phyloP scores from a whole-genome alignment of 495 filamentous ascomycete species.

The Penicillium simplicissimum region DNA sequence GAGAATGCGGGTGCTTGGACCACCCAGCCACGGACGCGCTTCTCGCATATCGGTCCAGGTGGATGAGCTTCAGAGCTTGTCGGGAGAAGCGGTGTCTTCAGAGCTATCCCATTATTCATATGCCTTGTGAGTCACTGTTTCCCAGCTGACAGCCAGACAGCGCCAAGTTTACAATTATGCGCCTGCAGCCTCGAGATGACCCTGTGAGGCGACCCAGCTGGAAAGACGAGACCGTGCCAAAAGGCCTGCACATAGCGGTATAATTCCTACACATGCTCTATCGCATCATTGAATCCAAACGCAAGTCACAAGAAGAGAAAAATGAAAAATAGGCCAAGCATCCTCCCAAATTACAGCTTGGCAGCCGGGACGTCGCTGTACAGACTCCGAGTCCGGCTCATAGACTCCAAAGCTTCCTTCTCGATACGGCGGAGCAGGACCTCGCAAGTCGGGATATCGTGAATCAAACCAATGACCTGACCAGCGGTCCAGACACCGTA shows the following conservation, averaged over 20 bases:
- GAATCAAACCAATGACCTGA: conserved; percentile 69
- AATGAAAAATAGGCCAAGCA: neutral
- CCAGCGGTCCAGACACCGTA: conserved; percentile 80
- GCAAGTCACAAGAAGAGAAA: conserved; percentile 13
- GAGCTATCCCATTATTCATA: neutral
- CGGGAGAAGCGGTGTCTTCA: neutral
- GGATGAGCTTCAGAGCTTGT: neutral
- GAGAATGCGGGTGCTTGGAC: conserved; percentile 4
- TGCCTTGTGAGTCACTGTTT: too few species aligned
- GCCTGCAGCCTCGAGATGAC: neutral
- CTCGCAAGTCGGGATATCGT: conserved; percentile 66
- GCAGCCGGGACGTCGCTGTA: conserved; percentile 38
- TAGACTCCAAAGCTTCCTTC: conserved; percentile 59
- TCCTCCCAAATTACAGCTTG: conserved; percentile 38
- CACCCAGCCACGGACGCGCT: neutral
- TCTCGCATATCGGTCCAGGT: neutral
- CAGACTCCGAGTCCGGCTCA: conserved; percentile 41
- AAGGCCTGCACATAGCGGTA: neutral
- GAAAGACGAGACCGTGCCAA: neutral
- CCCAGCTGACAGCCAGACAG: too few species aligned
- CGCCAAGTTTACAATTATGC: too few species aligned
- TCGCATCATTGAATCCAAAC: conserved; percentile 8
- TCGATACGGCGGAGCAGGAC: conserved; percentile 61
- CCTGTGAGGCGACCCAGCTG: neutral
- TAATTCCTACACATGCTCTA: conserved; percentile 11